phyloP scores from a whole-genome alignment of 2,329 filamentous ascomycete genomes.

The Ciborinia camelliae region DNA sequence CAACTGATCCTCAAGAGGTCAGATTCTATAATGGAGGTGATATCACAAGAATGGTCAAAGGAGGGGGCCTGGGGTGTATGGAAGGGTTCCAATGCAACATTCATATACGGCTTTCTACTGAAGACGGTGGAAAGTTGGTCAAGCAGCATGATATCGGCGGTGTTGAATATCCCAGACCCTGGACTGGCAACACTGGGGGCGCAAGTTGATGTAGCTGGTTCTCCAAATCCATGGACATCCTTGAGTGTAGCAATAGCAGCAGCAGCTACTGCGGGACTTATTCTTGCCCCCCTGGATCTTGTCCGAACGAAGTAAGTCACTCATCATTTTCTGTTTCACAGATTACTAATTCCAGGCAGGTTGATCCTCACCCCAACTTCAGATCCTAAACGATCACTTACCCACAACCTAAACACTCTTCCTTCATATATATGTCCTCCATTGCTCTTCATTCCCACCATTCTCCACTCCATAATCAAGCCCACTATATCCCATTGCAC shows the following conservation, averaged over 20 bases:
- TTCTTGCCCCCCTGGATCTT: conserved; percentile 84
- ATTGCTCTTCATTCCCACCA: conserved; percentile 73
- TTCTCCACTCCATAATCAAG: conserved; percentile 81
- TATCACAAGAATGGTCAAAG: conserved; percentile 83
- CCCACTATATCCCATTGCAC: conserved; percentile 78
- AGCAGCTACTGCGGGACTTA: conserved; percentile 69
- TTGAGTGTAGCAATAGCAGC: conserved; percentile 67
- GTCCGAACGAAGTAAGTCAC: conserved; percentile 66
- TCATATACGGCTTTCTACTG: conserved; percentile 82
- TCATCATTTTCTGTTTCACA: not conserved
- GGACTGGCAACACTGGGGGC: conserved; percentile 52
- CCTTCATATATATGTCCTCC: conserved; percentile 73
- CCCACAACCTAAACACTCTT: conserved; percentile 67
- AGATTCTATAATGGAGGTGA: conserved; percentile 80
- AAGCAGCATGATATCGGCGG: conserved; percentile 80
- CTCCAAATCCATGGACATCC: conserved; percentile 77
- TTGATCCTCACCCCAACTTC: conserved; percentile 82
- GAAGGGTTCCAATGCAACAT: conserved; percentile 91
- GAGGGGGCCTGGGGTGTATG: conserved; percentile 90
- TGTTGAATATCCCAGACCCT: conserved; percentile 85
- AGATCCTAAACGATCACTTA: conserved; percentile 72
- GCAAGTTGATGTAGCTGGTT: conserved; percentile 65
- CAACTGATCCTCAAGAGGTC: conserved; percentile 69
- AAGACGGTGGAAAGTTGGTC: conserved; percentile 91
- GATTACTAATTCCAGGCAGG: conserved; percentile 44